Base-by-base conservation (phyloP, 2,329 filamentous ascomycete genomes). In the Claviceps sp. region DNA sequence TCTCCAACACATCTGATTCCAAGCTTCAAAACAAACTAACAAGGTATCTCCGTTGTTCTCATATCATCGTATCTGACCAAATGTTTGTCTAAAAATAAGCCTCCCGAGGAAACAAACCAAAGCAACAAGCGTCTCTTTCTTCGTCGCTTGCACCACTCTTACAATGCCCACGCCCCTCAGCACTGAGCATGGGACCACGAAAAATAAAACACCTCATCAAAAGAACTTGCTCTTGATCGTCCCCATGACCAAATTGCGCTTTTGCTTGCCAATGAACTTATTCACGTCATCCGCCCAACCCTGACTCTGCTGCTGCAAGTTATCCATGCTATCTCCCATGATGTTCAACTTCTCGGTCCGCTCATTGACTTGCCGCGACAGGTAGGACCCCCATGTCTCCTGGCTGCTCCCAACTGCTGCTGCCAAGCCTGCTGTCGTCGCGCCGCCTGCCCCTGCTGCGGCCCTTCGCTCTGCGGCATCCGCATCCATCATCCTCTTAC, bases 221-320 rank as follows among this genome's bases (percentile, higher is more conserved):
- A 70, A 68, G 48, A 81, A 82, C 60, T 81, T 81, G 62, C 78
- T 73, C 63, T 79, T 82, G 18, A 84, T 68, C 55, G 77, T 74
- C 1, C 89, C 88, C 59, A 94, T 69, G 14, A 95, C 73, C 57
- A 93, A 73, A 56, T 87, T 90, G 64, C 82, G 80, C 77, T 97
- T 97, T 72, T 97, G 91, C 70, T 84, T 84, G 53, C 76, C 78
- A 4, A 95, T 84, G 66, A 80, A 96, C 66, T 95, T 96, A 61
- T 80, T 85, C 50, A 95, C 89, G 63, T 95, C 90, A 37, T 89
- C 81, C 14, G 88, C 85, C 82, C 88, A 97, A 18, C 82, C 85
- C 52, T 81, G 81, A 63, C 87, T 95, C 59, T 84, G 84, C 60
- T 88, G 78, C 61, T 91, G 84, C 55, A 96, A 69, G 56, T 79